Evolutionary conservation across 1,139 yeast genomes (phyloP).

Genomic region (Taphrina pruni): DNA sequence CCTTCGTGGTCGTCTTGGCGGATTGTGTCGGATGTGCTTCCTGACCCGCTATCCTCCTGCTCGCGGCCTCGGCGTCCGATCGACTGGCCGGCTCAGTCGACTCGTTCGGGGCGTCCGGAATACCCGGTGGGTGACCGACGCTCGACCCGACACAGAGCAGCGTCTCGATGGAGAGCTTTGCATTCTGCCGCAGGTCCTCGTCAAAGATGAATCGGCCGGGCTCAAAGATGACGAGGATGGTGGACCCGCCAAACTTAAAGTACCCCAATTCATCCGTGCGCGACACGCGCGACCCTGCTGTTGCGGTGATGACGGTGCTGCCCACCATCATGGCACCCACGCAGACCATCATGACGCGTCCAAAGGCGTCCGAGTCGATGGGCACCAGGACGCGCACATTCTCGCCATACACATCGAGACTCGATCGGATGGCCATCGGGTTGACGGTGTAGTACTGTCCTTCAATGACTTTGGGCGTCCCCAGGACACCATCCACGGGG

Average conservation of each 20-base stretch:
- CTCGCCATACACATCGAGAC: slow-evolving; percentile 90
- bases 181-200: slow-evolving; percentile 71
- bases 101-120: slow-evolving; percentile 45
- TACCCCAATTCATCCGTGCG: slow-evolving; percentile 90
- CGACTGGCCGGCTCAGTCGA: slow-evolving; percentile 29
- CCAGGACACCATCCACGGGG: slow-evolving; percentile 78
- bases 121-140: slow-evolving; percentile 72
- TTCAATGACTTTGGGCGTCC: slow-evolving; percentile 68
- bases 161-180: slow-evolving; percentile 75
- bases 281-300: slow-evolving; percentile 62
- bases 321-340: slow-evolving; percentile 99
- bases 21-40: slow-evolving; percentile 10
- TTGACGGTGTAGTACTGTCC: slow-evolving; percentile 97
- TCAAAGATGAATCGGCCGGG: slow-evolving; percentile 63
- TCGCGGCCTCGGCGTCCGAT: slow-evolving; percentile 43
- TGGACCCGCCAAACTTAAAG: slow-evolving; percentile 95
- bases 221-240: slow-evolving; percentile 68
- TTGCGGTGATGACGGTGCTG: slow-evolving; percentile 74
- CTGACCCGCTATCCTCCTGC: slow-evolving; percentile 43
- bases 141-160: slow-evolving; percentile 89
- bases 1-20: slow-evolving; percentile 1
- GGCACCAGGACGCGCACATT: slow-evolving; percentile 81
- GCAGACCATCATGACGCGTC: slow-evolving; percentile 75
- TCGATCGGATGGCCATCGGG: slow-evolving; percentile 93
- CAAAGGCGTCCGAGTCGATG: slow-evolving; percentile 73